A percentile compares a stretch with the other conserved stretches of the same genome.
Evolutionary conservation across 352 stramenopile genomes (phyloP).

Genomic region (Globisporangium takayamanum): DNA sequence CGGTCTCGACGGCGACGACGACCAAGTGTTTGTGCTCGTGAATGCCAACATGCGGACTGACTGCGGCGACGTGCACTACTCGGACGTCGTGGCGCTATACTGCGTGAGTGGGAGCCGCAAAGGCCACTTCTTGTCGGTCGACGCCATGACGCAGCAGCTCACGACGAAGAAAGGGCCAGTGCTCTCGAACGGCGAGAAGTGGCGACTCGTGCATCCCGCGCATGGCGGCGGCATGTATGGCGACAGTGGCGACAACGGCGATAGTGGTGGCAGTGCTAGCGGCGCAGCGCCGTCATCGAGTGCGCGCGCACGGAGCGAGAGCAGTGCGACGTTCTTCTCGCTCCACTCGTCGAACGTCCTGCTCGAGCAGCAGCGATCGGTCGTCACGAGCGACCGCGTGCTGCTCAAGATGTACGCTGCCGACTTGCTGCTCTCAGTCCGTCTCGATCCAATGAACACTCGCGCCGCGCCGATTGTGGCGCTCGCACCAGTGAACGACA

Average conservation of each 20-base stretch:
- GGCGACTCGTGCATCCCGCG: constrained; percentile 57
- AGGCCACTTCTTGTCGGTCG: constrained; percentile 68
- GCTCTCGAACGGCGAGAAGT: constrained; percentile 78
- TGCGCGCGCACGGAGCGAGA: constrained; percentile 4
- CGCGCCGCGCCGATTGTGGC: constrained; percentile 24
- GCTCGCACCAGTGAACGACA: constrained; percentile 45
- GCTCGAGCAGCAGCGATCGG: constrained; percentile 51
- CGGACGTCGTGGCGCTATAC: constrained; percentile 71
- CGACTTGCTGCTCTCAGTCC: constrained; percentile 50
- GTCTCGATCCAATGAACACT: constrained; percentile 20
- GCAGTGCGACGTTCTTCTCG: constrained; percentile 32
- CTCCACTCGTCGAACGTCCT: constrained; percentile 32
- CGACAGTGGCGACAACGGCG: background rate
- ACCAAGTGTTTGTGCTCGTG: constrained; percentile 75
- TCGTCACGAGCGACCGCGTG: constrained; percentile 66
- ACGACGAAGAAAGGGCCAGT: constrained; percentile 68
- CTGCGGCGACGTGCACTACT: constrained; percentile 64
- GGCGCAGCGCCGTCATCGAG: background rate
- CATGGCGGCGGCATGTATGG: constrained; percentile 17
- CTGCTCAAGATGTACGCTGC: constrained; percentile 63
- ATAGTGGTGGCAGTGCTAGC: background rate
- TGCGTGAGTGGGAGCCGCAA: constrained; percentile 60
- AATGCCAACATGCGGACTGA: constrained; percentile 68
- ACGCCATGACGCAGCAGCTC: constrained; percentile 45
- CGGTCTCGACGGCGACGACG: constrained; percentile 59